Conservation (phyloP, 306 rosid genomes). For the Lathyrus oleraceus region DNA sequence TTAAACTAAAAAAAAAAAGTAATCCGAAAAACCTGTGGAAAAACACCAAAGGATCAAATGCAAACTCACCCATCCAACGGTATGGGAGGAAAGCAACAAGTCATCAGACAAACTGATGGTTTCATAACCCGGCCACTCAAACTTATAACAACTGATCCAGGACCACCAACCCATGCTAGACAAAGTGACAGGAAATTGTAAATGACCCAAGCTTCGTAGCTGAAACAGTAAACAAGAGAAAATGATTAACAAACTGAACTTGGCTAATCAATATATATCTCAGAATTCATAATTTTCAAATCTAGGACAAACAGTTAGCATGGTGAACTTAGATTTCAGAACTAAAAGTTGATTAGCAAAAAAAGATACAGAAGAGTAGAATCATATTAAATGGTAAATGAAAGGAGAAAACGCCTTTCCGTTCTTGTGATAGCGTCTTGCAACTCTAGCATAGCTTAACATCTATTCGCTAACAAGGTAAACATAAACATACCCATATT, state of each 20-base stretch:
- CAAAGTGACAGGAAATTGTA: conserved; percentile 88
- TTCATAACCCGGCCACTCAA: conserved; percentile 83
- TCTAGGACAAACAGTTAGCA: conserved; percentile 30
- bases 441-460: background rate
- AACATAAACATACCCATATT: background rate
- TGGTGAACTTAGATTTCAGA: background rate
- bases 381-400: conserved; percentile 18
- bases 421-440: conserved; percentile 4
- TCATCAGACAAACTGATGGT: conserved; percentile 85
- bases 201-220: conserved; percentile 99
- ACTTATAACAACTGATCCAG: conserved; percentile 95
- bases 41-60: conserved; percentile 11
- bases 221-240: conserved; percentile 44
- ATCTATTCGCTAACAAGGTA: background rate
- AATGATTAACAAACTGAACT: conserved; percentile 12
- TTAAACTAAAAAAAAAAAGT: background rate
- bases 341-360: conserved; percentile 1
- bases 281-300: conserved; percentile 21
- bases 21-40: conserved; percentile 3
- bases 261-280: background rate
- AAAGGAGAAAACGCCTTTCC: background rate
- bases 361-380: conserved; percentile 2
- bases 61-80: conserved; percentile 91
- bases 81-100: conserved; percentile 89
- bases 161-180: conserved; percentile 99